Evolutionary conservation across 2,329 filamentous ascomycete species (phyloP).

Genomic region (Talaromyces atroroseus): DNA sequence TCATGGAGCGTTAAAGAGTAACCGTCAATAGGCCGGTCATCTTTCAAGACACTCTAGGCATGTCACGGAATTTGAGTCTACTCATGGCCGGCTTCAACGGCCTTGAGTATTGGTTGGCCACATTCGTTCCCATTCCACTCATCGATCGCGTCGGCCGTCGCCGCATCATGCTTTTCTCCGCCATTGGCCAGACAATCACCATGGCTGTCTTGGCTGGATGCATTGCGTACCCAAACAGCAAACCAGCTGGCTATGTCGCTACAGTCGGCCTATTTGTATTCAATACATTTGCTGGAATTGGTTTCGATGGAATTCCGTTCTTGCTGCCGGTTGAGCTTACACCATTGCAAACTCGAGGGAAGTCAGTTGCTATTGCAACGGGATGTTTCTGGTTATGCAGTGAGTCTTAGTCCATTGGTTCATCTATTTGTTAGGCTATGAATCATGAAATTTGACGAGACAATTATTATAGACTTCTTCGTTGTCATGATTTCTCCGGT

Average conservation of each 20-base stretch:
- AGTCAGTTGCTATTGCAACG: background rate
- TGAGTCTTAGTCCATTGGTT: background rate
- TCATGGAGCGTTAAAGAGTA: background rate
- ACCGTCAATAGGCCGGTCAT: conserved; percentile 13
- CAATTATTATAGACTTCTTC: background rate
- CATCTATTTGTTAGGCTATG: background rate
- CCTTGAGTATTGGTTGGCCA: conserved; percentile 4
- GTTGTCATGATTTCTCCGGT: conserved; percentile 6
- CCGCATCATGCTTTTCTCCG: conserved; percentile 14
- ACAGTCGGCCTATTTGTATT: conserved; percentile 2
- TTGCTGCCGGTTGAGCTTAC: background rate
- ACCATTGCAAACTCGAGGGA: background rate
- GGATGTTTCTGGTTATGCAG: background rate
- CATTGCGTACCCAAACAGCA: background rate
- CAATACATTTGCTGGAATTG: conserved; percentile 7
- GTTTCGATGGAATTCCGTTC: conserved; percentile 1
- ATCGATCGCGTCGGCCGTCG: conserved; percentile 18
- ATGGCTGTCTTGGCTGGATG: conserved; percentile 16
- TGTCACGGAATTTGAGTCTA: conserved; percentile 9
- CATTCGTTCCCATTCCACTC: conserved; percentile 15
- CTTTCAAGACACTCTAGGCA: conserved; percentile 14
- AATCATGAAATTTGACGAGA: background rate
- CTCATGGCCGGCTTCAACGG: conserved; percentile 9
- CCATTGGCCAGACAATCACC: conserved; percentile 15
- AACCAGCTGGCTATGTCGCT: conserved; percentile 5